These are phyloP conservation scores for Picea glauca DNA, from an alignment of 75 land plant species.

Conservation along the genomic window DNA sequence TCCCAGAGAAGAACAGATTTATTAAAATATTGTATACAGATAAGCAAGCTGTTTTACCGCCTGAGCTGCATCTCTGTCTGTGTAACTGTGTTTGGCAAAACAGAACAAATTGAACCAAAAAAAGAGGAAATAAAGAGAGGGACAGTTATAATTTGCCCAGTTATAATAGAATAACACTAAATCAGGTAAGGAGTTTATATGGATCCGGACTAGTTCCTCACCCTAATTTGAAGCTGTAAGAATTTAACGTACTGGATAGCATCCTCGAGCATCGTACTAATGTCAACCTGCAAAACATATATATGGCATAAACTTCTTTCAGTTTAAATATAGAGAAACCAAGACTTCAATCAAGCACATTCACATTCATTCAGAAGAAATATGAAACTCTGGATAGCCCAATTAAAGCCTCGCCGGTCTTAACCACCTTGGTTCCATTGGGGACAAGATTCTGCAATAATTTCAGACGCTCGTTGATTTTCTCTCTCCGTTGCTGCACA, in stretches of 20 bases:
- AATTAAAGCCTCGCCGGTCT: too few relatives aligned
- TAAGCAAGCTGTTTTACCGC: background rate
- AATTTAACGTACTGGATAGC: too few relatives aligned
- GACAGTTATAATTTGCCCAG: too few relatives aligned
- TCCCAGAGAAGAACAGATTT: background rate
- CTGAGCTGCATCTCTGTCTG: background rate
- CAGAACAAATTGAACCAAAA: background rate
- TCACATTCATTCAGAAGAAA: too few relatives aligned
- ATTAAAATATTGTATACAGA: background rate
- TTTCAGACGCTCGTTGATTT: constrained; percentile 14
- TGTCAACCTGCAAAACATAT: constrained; percentile 47
- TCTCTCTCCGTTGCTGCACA: constrained; percentile 14
- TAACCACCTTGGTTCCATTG: constrained; percentile 6
- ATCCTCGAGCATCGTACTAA: constrained; percentile 14
- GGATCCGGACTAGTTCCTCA: constrained; percentile 2
- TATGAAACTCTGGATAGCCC: too few relatives aligned
- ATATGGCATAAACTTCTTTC: too few relatives aligned
- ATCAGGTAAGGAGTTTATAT: too few relatives aligned
- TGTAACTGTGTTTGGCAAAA: too few relatives aligned
- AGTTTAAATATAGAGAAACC: too few relatives aligned
- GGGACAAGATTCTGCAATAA: constrained; percentile 3
- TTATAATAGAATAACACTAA: too few relatives aligned
- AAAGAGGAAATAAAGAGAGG: too few relatives aligned
- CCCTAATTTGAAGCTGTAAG: constrained; percentile 34
- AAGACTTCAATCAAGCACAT: too few relatives aligned